Percentiles rank a stretch among this genome's conserved stretches.
phyloP scores from a whole-genome alignment of 2,329 filamentous ascomycete genomes.

The Pochonia chlamydosporia region DNA sequence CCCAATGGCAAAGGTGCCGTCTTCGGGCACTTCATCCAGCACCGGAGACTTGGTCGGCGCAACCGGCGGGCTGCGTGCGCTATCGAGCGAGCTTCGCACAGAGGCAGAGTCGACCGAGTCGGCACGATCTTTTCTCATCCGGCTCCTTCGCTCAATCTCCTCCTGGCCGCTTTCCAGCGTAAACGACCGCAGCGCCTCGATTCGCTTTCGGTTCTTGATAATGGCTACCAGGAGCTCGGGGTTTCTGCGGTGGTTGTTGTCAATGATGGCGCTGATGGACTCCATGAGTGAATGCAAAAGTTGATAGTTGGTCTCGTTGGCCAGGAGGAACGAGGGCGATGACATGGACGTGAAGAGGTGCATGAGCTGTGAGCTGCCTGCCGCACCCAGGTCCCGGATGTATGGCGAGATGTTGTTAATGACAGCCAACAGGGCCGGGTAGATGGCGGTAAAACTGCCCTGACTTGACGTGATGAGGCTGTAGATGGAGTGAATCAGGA shows the following conservation, averaged over 20 bases:
- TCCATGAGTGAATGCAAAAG: constrained; percentile 79
- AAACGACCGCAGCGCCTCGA: constrained; percentile 79
- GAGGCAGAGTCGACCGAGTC: constrained; percentile 45
- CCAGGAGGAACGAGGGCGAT: constrained; percentile 82
- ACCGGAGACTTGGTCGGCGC: constrained; percentile 18
- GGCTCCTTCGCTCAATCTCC: constrained; percentile 77
- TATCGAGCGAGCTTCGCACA: constrained; percentile 60
- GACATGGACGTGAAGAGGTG: constrained; percentile 92
- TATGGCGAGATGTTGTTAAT: constrained; percentile 91
- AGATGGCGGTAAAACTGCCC: constrained; percentile 83
- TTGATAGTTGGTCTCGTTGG: constrained; percentile 84
- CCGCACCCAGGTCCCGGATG: constrained; percentile 67
- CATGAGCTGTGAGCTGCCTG: constrained; percentile 74
- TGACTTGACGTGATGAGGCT: constrained; percentile 86
- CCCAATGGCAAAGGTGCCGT: constrained; percentile 80
- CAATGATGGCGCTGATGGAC: constrained; percentile 82
- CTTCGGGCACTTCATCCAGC: constrained; percentile 45
- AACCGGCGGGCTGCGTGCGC: constrained; percentile 53
- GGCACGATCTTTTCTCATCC: constrained; percentile 55
- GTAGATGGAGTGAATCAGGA: constrained; percentile 91
- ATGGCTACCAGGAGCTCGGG: constrained; percentile 75
- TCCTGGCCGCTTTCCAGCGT: constrained; percentile 89
- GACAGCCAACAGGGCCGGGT: constrained; percentile 84
- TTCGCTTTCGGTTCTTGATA: constrained; percentile 71
- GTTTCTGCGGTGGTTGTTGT: constrained; percentile 81